Evolutionary conservation across 148 eudicot species (phyloP), one percentile per base, ranked within the genome.

Genomic region (Rhododendron williamsianum): DNA sequence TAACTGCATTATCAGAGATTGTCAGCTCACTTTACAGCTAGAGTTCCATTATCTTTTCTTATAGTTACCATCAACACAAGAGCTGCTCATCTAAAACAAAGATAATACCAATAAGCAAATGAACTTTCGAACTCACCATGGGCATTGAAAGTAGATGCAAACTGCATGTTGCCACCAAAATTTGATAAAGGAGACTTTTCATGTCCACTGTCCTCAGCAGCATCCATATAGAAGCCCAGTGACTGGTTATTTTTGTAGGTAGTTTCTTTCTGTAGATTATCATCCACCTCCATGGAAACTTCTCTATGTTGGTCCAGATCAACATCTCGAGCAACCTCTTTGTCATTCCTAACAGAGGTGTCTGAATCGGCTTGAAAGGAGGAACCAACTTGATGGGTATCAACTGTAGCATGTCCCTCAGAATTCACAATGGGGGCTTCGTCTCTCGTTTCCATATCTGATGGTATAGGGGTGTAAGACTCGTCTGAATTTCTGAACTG

Each of bases 301-400:
- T 87, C 88, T 63, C 76, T 83, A 74, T 56, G 82, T 69, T 86
- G 80, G 72, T 76, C 63, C 74, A 65, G 36, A 82, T 46, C 81
- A 41, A 36, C 76, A 45, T 89, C 83, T 38, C 18, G 23, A 84
- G 74, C 84, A n/a, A 49, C 58, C n/a, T 82, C 89, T 88, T 92
- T 93, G 78, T 88, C 93, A 82, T 88, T 90, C 89, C 89, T 87
- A 77, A 96, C 90, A 74, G 98, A 96, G 87, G 95, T 91, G 85
- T 91, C 91, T 82, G 96, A 93, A 87, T 89, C 89, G 86, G 56
- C 80, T 45, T 83, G 87, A 83, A 86, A 49, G 67, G 78, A 76
- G 73, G 91, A 88, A 83, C 60, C 81, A 25, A 82, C 84, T 79
- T 90, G 94, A 82, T 78, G 76, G 56, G 89, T 85, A 86, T 92